Evolutionary conservation across 192 early-diverging fungal genomes (phyloP), one percentile per base, ranked within the genome.

Genomic region (Podila clonocystis): DNA sequence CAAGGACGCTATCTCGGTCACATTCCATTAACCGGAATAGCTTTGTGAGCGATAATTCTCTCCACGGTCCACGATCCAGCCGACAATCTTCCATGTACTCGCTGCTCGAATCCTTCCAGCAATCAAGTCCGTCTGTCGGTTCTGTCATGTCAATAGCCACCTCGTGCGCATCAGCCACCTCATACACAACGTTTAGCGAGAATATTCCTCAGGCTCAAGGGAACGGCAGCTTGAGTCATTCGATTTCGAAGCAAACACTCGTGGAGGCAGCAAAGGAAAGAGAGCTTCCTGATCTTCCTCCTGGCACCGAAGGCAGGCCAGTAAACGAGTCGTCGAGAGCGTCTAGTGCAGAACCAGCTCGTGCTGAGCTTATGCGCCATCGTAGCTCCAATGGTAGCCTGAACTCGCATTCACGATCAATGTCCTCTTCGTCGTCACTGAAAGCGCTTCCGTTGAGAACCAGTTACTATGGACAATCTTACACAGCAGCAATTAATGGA

Each of bases 11-110:
- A 31, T 33, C 48, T 9, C 29, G 52, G 59, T 22, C 74, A 65
- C 58, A 62, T 66, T 55, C 65, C 30, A 31, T 64, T 50, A 55
- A 26, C 12, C 65, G 67, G 9, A 60, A 70, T 7, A 73, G 77
- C 26, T 80, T 69, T 55, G 63, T 69, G 19, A 61, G 66, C 2
- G 77, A 80, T 28, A 66, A 59, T 3, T 36, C 71, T 2, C 34
- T 80, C 22, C 60, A 59, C 17, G 63, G 62, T 12, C 28, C 70
- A 30, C 20, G n/a, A 5, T 33, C 59, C 31, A 63, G 58, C 38
- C 61, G 34, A 60, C 63, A 63, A 15, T 36, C 62, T 0, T 72
- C 77, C 15, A 29, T 34, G 0, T 31, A 68, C n/a, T 73, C 71
- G 5, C 29, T 73, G 24, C 17, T 30, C 7, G 70, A 69, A 4